These are phyloP conservation scores for Canavalia gladiata DNA, from an alignment of 306 rosid genomes.

Conservation along the genomic window DNA sequence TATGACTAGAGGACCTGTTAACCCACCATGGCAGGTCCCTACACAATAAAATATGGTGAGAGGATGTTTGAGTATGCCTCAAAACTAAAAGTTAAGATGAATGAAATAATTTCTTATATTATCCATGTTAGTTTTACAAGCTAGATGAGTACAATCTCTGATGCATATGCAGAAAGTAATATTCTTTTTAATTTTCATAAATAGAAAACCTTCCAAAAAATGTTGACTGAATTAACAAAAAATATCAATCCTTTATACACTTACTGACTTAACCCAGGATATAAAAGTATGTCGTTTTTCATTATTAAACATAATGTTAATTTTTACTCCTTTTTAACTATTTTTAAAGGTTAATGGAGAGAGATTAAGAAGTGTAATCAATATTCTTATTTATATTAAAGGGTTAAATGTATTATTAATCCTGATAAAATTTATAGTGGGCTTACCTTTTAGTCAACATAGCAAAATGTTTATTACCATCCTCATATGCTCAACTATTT, in stretches of 20 bases:
- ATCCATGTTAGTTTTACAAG: background rate
- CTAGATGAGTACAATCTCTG: conserved; percentile 3
- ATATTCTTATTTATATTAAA: background rate
- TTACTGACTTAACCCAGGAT: background rate
- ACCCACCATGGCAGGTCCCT: conserved; percentile 3
- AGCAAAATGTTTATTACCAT: background rate
- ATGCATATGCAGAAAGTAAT: background rate
- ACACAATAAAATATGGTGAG: background rate
- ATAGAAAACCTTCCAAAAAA: background rate
- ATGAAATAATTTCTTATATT: background rate
- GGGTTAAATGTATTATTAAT: no score
- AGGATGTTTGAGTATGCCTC: conserved; percentile 25
- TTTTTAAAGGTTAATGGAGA: background rate
- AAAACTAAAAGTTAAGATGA: background rate
- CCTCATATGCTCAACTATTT: conserved; percentile 24
- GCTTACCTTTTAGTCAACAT: background rate
- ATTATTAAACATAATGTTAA: background rate
- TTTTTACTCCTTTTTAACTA: background rate
- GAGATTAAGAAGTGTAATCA: background rate
- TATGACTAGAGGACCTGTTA: background rate
- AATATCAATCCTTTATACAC: background rate
- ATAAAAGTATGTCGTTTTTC: background rate
- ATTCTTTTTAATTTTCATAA: background rate
- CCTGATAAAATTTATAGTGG: background rate
- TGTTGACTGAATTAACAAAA: conserved; percentile 10